Evolutionary conservation across 139 green algal genomes (phyloP).

Genomic region (Chlorella sorokiniana): DNA sequence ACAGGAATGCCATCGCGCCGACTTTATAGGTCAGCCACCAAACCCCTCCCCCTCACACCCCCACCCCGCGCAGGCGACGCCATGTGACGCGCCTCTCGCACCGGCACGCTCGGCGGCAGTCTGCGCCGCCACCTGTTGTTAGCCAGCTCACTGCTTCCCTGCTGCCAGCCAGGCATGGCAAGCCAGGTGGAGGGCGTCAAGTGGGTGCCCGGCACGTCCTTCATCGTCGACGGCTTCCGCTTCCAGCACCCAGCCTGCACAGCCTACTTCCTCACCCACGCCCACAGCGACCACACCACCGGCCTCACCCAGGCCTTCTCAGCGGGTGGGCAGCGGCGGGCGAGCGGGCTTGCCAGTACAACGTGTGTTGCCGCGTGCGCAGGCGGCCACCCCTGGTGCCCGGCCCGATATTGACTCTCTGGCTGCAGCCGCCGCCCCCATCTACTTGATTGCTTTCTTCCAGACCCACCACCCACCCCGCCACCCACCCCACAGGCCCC

Average conservation of each 20-base stretch:
- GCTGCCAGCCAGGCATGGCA: constrained; percentile 52
- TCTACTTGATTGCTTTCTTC: background rate
- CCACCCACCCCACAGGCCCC: background rate
- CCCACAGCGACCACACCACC: constrained; percentile 79
- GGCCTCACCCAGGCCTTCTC: constrained; percentile 59
- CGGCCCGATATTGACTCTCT: no score
- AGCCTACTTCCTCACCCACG: constrained; percentile 82
- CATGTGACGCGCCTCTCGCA: background rate
- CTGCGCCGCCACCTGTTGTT: background rate
- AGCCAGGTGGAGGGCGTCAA: constrained; percentile 76
- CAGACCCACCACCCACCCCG: background rate
- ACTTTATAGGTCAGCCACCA: background rate
- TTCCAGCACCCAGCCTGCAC: constrained; percentile 38
- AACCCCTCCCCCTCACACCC: background rate
- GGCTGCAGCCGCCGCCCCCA: background rate
- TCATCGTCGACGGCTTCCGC: constrained; percentile 67
- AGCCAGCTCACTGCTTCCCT: background rate
- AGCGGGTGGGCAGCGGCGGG: constrained; percentile 22
- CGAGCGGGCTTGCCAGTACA: no score
- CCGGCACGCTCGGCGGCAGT: no score
- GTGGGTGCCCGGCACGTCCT: constrained; percentile 62
- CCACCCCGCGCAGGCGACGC: background rate
- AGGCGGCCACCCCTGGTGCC: no score
- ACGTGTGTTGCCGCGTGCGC: no score
- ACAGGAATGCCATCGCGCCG: background rate